These are phyloP conservation scores for Solanum dulcamara DNA, from an alignment of 257 asterid species.

Conservation along the genomic window DNA sequence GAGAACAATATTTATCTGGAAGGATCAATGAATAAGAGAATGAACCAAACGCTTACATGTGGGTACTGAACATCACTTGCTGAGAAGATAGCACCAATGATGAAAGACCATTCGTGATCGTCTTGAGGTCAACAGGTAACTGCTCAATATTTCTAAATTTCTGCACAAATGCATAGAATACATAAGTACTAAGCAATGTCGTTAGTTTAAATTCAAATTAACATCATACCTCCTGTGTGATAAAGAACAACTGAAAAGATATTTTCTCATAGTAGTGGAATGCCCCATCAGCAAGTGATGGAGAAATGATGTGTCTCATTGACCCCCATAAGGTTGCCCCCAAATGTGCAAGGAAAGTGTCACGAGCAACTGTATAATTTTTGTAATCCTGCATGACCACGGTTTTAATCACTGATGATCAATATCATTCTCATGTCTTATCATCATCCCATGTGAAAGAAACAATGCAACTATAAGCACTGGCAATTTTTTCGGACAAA, in stretches of 20 bases:
- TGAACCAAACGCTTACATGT: constrained; percentile 44
- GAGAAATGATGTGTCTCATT: constrained; percentile 81
- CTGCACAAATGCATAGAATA: constrained; percentile 27
- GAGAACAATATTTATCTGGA: neutral
- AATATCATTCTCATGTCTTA: neutral
- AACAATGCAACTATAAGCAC: neutral
- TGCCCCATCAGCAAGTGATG: constrained; percentile 97
- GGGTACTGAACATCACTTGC: constrained; percentile 68
- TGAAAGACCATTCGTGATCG: constrained; percentile 67
- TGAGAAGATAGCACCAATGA: constrained; percentile 76
- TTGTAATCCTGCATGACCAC: constrained; percentile 54
- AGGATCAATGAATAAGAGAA: constrained; percentile 6
- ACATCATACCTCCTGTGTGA: constrained; percentile 76
- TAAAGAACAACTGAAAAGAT: constrained; percentile 86
- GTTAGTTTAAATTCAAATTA: neutral
- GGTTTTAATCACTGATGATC: neutral
- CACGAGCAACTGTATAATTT: constrained; percentile 96
- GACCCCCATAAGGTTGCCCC: constrained; percentile 98
- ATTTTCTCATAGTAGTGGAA: constrained; percentile 89
- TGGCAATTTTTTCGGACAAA: neutral
- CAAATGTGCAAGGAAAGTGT: constrained; percentile 89
- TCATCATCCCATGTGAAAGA: neutral
- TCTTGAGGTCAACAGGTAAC: constrained; percentile 74
- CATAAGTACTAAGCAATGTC: neutral
- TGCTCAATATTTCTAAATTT: constrained; percentile 43